phyloP scores from a whole-genome alignment of 2,329 filamentous ascomycete species.

The Microdochium bolleyi region DNA sequence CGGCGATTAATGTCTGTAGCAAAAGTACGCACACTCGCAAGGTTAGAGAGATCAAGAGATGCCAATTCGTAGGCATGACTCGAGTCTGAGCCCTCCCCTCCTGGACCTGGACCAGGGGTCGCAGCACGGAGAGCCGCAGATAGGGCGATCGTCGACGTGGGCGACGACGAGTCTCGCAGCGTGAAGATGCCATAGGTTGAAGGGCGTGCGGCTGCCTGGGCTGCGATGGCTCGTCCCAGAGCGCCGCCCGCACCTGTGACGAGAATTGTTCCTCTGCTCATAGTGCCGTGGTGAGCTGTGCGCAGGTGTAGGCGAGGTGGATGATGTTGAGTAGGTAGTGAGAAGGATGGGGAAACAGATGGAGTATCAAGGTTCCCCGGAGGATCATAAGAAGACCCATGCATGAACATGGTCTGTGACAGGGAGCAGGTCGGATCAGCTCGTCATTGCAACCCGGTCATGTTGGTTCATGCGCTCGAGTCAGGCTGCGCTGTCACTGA shows the following conservation, averaged over 20 bases:
- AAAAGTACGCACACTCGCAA: slow-evolving; percentile 8
- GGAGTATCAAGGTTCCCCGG: too few relatives aligned
- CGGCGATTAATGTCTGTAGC: slow-evolving; percentile 10
- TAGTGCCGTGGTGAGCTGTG: neutral
- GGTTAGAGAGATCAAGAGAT: slow-evolving; percentile 7
- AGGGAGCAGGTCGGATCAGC: too few relatives aligned
- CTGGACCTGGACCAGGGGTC: neutral
- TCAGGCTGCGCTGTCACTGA: too few relatives aligned
- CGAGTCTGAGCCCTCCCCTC: neutral
- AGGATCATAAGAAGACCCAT: too few relatives aligned
- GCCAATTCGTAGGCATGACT: neutral
- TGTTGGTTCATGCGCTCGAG: too few relatives aligned
- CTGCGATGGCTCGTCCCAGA: slow-evolving; percentile 10
- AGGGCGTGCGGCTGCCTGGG: slow-evolving; percentile 4
- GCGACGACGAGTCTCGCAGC: slow-evolving; percentile 8
- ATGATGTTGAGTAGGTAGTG: too few relatives aligned
- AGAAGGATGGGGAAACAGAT: too few relatives aligned
- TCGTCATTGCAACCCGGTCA: too few relatives aligned
- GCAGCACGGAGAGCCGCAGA: neutral
- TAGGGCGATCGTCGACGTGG: neutral
- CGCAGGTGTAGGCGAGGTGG: neutral
- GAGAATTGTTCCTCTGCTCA: slow-evolving; percentile 5
- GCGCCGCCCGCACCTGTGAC: slow-evolving; percentile 15
- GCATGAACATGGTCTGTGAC: too few relatives aligned
- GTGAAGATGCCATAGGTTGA: slow-evolving; percentile 10